Evolutionary conservation across 2,329 filamentous ascomycete species (phyloP), one percentile per base, ranked within the genome.

Genomic region (Fonsecaea multimorphosa): DNA sequence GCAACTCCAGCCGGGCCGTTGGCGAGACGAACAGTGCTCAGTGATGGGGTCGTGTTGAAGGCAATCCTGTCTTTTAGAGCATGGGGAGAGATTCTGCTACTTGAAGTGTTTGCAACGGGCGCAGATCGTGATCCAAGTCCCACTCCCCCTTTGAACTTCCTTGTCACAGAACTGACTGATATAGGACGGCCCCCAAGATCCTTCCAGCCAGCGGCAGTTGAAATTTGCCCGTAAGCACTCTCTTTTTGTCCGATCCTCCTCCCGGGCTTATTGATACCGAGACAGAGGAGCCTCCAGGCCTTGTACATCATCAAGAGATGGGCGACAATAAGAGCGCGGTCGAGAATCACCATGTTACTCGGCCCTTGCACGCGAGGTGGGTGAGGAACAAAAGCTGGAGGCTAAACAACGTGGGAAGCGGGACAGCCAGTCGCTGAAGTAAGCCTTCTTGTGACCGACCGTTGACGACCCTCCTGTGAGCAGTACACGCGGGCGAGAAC

Each of bases 331-430:
- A 31, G 24, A 22, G 16, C 52, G 29, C 29, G 57, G 58, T 32
- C 46, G 58, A 60, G 44, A n/a, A 27, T 38, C 29, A 16, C 46
- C 16, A 40, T 32, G 19, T n/a, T 14, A 27, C 19, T 49, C 4
- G 6, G 14, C 19, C 44, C 19, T 19, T 60, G 29, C 31, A 60
- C 29, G 12, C 19, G 44, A 60, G 27, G 27, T 3, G n/a, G 22
- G 29, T 8, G 19, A 19, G 27, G 34, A 36, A 5, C 31, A 32
- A 38, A 36, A 60, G 22, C 44, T 52, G 29, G 58, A 44, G 58
- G 44, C 58, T 44, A 60, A 60, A 60, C n/a, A 60, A 60, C 44
- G 31, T 60, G 40, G 9, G n/a, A 51, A 14, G 29, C 22, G 38
- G 56, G 56, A 58, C 22, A n/a, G 38, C 56, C 24, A 34, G 27